Conservation (phyloP, 805 yeast species). For the Teunomyces lycoperdinae region DNA sequence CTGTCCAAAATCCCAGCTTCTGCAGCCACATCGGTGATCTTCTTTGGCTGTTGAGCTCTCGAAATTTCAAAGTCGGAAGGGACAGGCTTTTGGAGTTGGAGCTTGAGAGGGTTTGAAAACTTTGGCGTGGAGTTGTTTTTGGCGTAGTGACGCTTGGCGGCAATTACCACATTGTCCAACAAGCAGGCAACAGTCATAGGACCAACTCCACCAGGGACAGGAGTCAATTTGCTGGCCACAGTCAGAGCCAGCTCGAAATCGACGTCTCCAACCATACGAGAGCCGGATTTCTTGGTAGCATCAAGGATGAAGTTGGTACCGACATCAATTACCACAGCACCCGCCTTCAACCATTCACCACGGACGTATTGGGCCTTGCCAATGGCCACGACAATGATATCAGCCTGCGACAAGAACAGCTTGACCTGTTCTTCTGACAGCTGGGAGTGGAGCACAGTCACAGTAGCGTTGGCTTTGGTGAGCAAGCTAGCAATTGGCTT, state of each 20-base stretch:
- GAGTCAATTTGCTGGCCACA: conserved; percentile 67
- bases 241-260: conserved; percentile 56
- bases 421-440: conserved; percentile 51
- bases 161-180: conserved; percentile 64
- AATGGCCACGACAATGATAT: conserved; percentile 74
- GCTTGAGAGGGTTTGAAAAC: conserved; percentile 53
- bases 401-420: conserved; percentile 55
- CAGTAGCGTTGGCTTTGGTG: conserved; percentile 71
- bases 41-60: conserved; percentile 69
- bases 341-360: conserved; percentile 71
- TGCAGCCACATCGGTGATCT: conserved; percentile 62
- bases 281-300: conserved; percentile 62
- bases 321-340: conserved; percentile 73
- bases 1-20: conserved; percentile 66
- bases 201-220: conserved; percentile 91
- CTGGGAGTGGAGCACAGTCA: conserved; percentile 69
- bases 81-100: conserved; percentile 60
- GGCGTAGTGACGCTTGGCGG: conserved; percentile 55
- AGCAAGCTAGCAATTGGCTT: conserved; percentile 72
- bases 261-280: conserved; percentile 75
- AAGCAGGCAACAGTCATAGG: conserved; percentile 90
- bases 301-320: conserved; percentile 78
- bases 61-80: conserved; percentile 82
- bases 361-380: conserved; percentile 69
- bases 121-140: conserved; percentile 42